A percentile compares a stretch with the other conserved stretches of the same genome.
phyloP scores from a whole-genome alignment of 164 flowering plant species.

The Malania oleifera region DNA sequence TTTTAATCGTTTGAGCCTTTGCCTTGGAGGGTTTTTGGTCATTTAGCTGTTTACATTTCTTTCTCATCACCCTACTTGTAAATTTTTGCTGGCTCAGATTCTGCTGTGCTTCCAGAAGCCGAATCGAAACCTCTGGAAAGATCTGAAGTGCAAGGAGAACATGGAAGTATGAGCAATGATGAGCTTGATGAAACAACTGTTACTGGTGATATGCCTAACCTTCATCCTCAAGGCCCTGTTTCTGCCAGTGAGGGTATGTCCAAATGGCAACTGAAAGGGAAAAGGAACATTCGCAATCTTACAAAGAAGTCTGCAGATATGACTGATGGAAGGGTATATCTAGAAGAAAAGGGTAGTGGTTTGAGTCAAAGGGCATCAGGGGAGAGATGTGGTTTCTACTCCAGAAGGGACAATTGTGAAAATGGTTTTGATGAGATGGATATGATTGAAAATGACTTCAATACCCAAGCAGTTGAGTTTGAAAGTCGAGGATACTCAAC shows the following conservation, averaged over 20 bases:
- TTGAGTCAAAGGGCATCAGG: constrained; percentile 21
- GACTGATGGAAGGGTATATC: constrained; percentile 20
- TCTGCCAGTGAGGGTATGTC: constrained; percentile 53
- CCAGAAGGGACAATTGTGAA: constrained; percentile 21
- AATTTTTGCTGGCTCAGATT: constrained; percentile 32
- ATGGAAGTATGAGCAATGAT: constrained; percentile 45
- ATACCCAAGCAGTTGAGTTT: constrained; percentile 20
- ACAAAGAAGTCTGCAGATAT: constrained; percentile 34
- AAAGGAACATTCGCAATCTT: constrained; percentile 65
- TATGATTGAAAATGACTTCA: constrained; percentile 25
- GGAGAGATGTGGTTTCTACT: constrained; percentile 15
- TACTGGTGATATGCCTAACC: constrained; percentile 37
- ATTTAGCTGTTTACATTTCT: constrained; percentile 1
- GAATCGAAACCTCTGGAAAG: constrained; percentile 31
- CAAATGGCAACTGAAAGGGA: constrained; percentile 88
- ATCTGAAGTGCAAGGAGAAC: constrained; percentile 25
- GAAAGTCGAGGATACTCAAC: constrained; percentile 27
- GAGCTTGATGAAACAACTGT: constrained; percentile 48
- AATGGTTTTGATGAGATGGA: constrained; percentile 34
- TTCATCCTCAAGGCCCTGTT: constrained; percentile 31
- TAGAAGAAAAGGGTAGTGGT: constrained; percentile 25
- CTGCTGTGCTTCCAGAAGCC: constrained; percentile 20
- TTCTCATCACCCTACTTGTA: not conserved
- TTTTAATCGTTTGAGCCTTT: not conserved
- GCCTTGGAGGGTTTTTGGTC: not conserved